Base-by-base conservation (phyloP, 2,329 filamentous ascomycete genomes). In the Exophiala oligosperma region DNA sequence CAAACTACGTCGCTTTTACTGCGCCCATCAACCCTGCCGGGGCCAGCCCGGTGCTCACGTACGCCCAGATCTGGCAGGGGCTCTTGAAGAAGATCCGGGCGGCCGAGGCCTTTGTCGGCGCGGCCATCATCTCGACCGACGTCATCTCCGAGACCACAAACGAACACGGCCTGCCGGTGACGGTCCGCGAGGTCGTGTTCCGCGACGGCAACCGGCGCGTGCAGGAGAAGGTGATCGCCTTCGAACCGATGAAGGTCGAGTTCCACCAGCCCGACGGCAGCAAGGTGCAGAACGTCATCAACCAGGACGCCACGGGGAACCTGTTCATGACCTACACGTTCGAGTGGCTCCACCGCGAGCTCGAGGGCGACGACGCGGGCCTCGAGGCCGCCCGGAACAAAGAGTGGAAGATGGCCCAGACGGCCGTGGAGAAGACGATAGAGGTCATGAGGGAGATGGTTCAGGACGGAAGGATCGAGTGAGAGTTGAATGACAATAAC, bases 291-390 rank as follows among this genome's bases (percentile, higher is more conserved):
- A 73, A 73, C 51, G 63, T 71, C 35, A 62, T 74, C 40, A 72
- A 69, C 26, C 64, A 72, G 11, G 72, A 72, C 2, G 61, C 63
- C 0, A 64, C 63, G 8, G 71, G 70, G 5, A 70, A 72, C 7
- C 46, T 76, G n/a, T 72, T 70, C 50, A 66, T 77, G 68, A 77
- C 74, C 1, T 77, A 75, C 64, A 68, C 70, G 2, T 76, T 76
- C 60, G 72, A 76, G 51, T 76, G 73, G 72, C 64, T 68, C 50
- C 72, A 73, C 62, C 68, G 68, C 0, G 71, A 65, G 5, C 59
- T 64, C 17, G 56, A 58, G 35, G 57, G 44, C 8, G 57, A 59
- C n/a, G 58, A 51, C 23, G 57, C 50, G 38, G 52, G 26, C 6
- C 44, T 64, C 58, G 43, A 44, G 21, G 53, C 50, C 17, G 54